A percentile compares a stretch with the other conserved stretches of the same genome.
Evolutionary conservation across 805 yeast genomes (phyloP).

Genomic region (Kodamaea neixiangensis): DNA sequence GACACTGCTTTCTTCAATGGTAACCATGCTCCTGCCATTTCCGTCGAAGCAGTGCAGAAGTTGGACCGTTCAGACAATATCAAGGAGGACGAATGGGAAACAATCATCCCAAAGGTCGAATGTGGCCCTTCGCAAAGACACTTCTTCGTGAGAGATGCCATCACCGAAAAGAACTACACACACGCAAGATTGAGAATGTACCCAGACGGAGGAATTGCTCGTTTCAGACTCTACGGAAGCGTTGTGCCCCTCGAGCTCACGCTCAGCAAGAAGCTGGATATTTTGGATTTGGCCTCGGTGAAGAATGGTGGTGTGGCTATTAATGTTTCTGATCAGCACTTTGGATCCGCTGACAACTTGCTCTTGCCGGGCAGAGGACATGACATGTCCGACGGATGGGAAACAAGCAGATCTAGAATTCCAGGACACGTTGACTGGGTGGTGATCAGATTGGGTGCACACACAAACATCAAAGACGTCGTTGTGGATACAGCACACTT

Average conservation of each 20-base stretch:
- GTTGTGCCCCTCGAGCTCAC: conserved; percentile 55
- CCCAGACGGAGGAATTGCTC: conserved; percentile 98
- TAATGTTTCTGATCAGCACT: conserved; percentile 86
- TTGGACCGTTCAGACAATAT: conserved; percentile 34
- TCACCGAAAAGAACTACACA: conserved; percentile 67
- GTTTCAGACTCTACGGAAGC: conserved; percentile 85
- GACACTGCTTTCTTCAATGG: conserved; percentile 96
- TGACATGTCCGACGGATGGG: conserved; percentile 99
- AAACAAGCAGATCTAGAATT: conserved; percentile 83
- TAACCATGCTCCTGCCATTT: conserved; percentile 88
- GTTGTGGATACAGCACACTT: conserved; percentile 91
- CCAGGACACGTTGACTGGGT: conserved; percentile 93
- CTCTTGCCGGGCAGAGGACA: conserved; percentile 91
- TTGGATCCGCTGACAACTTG: conserved; percentile 87
- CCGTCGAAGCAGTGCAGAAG: conserved; percentile 69
- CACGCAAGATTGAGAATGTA: conserved; percentile 87
- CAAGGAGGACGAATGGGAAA: conserved; percentile 60
- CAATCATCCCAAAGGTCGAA: conserved; percentile 65
- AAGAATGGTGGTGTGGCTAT: conserved; percentile 88
- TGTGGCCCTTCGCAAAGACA: conserved; percentile 92
- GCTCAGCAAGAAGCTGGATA: background rate
- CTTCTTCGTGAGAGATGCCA: conserved; percentile 63
- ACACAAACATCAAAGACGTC: conserved; percentile 55
- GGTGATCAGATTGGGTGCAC: conserved; percentile 73
- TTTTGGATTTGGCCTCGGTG: conserved; percentile 76